Evolutionary conservation across 2,329 filamentous ascomycete species (phyloP).

Genomic region (Alternaria conjuncta): DNA sequence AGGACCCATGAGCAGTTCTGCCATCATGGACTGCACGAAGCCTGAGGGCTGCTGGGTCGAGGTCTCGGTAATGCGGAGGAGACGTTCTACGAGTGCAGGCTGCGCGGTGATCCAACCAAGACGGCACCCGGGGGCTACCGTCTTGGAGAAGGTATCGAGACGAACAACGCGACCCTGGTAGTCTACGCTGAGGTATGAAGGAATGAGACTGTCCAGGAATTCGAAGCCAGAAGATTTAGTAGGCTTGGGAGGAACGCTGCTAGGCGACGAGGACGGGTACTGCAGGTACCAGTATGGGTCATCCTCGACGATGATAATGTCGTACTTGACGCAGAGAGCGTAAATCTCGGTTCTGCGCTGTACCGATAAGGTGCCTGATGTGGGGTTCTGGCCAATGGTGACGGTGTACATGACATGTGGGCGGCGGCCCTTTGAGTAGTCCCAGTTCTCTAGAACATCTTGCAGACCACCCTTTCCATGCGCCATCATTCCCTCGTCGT

Average conservation of each 20-base stretch:
- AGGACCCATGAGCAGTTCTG: constrained; percentile 76
- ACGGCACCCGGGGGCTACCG: constrained; percentile 85
- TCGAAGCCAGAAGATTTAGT: constrained; percentile 69
- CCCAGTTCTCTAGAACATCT: constrained; percentile 84
- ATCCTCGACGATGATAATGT: constrained; percentile 91
- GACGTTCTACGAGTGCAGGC: constrained; percentile 75
- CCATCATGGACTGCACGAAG: constrained; percentile 85
- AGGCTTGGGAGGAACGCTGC: constrained; percentile 36
- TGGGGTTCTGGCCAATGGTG: constrained; percentile 91
- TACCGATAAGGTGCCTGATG: constrained; percentile 75
- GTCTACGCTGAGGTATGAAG: constrained; percentile 82
- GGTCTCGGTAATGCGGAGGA: constrained; percentile 76
- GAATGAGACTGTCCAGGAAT: constrained; percentile 83
- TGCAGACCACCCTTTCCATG: constrained; percentile 74
- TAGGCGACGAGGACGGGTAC: constrained; percentile 72
- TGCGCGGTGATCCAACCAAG: constrained; percentile 91
- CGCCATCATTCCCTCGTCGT: constrained; percentile 79
- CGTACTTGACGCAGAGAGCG: constrained; percentile 78
- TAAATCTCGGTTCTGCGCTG: constrained; percentile 81
- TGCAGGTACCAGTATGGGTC: constrained; percentile 97
- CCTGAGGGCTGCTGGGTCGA: constrained; percentile 85
- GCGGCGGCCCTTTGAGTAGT: constrained; percentile 72
- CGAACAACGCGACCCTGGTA: constrained; percentile 86
- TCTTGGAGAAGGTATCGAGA: constrained; percentile 94
- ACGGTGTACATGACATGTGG: constrained; percentile 91